Percentiles rank a stretch among this genome's conserved stretches.
phyloP scores from a whole-genome alignment of 1,139 yeast genomes.

The Pichia sp. region DNA sequence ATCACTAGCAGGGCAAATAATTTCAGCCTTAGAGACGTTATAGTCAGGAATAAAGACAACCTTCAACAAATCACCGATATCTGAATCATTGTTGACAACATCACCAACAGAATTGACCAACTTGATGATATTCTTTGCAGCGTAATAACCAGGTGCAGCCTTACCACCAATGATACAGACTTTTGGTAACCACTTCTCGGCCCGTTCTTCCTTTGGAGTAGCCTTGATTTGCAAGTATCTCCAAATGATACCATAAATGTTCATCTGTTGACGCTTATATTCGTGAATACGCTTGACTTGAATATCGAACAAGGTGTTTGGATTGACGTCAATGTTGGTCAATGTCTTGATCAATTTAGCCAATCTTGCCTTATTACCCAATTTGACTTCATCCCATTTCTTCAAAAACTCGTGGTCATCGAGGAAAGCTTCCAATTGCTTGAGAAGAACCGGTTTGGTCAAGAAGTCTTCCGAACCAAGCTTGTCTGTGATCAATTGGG shows the following conservation, averaged over 20 bases:
- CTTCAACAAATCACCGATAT: conserved; percentile 68
- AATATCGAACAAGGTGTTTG: conserved; percentile 74
- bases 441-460: conserved; percentile 61
- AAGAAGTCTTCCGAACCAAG: conserved; percentile 66
- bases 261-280: conserved; percentile 91
- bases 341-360: conserved; percentile 63
- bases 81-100: conserved; percentile 72
- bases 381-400: conserved; percentile 68
- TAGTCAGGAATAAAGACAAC: conserved; percentile 88
- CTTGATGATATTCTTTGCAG: conserved; percentile 88
- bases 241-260: conserved; percentile 81
- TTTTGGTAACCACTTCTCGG: conserved; percentile 59
- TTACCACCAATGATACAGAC: conserved; percentile 89
- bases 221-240: conserved; percentile 73
- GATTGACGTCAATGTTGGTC: conserved; percentile 65
- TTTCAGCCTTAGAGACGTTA: conserved; percentile 90
- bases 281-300: conserved; percentile 96
- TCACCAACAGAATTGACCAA: conserved; percentile 75
- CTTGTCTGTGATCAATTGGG: conserved; percentile 63
- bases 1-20: conserved; percentile 85
- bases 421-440: conserved; percentile 57
- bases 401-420: conserved; percentile 63
- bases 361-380: conserved; percentile 59
- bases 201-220: conserved; percentile 60
- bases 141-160: conserved; percentile 94